Evolutionary conservation across 1,284 basidiomycete genomes (phyloP), one percentile per base, ranked within the genome.

Genomic region (Cystobasidiaceae sp.): DNA sequence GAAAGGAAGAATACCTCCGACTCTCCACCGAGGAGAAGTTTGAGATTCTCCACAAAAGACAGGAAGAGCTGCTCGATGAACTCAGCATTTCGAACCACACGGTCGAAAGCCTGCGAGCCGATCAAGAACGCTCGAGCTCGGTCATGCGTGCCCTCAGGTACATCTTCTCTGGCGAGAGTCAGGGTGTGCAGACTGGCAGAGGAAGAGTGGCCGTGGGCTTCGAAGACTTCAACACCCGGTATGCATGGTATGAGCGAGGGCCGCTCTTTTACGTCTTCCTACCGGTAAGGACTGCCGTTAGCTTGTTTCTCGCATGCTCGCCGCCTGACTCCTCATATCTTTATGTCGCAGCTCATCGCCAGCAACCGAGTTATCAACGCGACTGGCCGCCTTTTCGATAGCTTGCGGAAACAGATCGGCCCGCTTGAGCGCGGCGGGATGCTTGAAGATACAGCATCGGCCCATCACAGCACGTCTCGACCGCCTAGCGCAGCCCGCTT

Each of bases 11-110:
- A 27, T 70, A 60, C 33, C 44, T 62, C 13, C 64, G 71, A 13
- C 33, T 70, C 11, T 55, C 62, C 9, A 52, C 60, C 1, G 69
- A 70, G n/a, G 70, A 72, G 15, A 63, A 69, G 32, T 72, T 72
- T 39, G 30, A 45, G n/a, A 27, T 63, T 1, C 54, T 72, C 37
- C 51, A 68, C 34, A 27, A 54, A 19, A 54, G 59, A n/a, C 43
- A 70, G 43, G 55, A 64, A 4, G 60, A 63, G 30, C 46, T 67
- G 5, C 11, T 62, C 30, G 23, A 32, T 21, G 58, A 68, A 5
- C 30, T 62, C 15, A 37, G 34, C 9, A 32, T 59, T 28, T 64
- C 44, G 23, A 37, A 49, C 30, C 21, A 65, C 32, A 48, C 49
- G 23, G 60, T 54, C 17, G 55, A 66, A 17, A 15, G 65, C 11